A percentile compares a stretch with the other conserved stretches of the same genome.
Evolutionary conservation across 805 yeast species (phyloP).

Genomic region (Yamadazyma nakazawae): DNA sequence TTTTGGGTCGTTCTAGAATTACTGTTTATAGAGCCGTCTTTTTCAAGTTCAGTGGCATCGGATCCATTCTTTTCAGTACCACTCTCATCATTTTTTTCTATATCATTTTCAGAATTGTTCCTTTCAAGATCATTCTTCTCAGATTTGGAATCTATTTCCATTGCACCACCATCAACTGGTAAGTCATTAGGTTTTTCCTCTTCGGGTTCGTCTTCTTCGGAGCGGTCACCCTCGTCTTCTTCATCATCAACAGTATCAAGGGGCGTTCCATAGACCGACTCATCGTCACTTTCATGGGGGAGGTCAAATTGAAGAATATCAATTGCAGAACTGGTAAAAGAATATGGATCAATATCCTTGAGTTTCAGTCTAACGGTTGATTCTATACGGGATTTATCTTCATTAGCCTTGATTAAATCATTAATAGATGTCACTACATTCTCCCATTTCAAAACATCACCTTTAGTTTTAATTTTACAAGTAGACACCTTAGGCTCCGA

Average conservation of each 20-base stretch:
- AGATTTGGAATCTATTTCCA: not conserved
- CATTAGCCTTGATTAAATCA: slow-evolving; percentile 26
- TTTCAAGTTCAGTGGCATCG: no score
- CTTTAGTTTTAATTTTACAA: slow-evolving; percentile 7
- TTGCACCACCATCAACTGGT: not conserved
- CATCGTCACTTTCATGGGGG: slow-evolving; percentile 28
- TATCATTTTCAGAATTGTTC: slow-evolving; percentile 16
- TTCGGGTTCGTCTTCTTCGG: not conserved
- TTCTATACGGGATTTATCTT: slow-evolving; percentile 34
- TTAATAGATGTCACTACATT: slow-evolving; percentile 30
- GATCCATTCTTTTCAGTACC: slow-evolving; percentile 13
- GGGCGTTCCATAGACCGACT: slow-evolving; percentile 15
- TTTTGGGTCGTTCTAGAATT: no score
- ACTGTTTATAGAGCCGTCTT: no score
- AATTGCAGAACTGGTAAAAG: slow-evolving; percentile 46
- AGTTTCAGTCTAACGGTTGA: slow-evolving; percentile 38
- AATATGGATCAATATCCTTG: slow-evolving; percentile 50
- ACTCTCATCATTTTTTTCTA: no score
- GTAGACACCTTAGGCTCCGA: not conserved
- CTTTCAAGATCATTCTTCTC: not conserved
- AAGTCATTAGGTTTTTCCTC: not conserved
- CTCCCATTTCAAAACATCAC: slow-evolving; percentile 19
- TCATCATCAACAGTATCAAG: not conserved
- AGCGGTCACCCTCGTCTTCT: not conserved
- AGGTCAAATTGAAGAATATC: slow-evolving; percentile 7